A percentile compares a stretch with the other conserved stretches of the same genome.
These are phyloP conservation scores for Botrytis porri DNA, from an alignment of 2,329 filamentous ascomycete genomes.

Conservation along the genomic window DNA sequence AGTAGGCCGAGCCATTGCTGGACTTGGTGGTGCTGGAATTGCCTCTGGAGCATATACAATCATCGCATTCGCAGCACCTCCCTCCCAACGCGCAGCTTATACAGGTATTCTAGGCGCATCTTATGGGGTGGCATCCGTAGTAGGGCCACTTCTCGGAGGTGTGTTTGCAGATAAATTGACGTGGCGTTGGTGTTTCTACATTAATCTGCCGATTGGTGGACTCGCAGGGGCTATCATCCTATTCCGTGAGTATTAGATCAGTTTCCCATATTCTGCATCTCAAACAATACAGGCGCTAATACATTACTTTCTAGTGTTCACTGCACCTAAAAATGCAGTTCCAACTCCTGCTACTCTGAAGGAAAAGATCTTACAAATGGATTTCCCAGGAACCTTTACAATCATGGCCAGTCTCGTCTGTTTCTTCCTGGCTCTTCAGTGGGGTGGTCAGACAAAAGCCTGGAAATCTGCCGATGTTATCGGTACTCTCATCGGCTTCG, in stretches of 20 bases:
- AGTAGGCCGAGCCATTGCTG: slow-evolving; percentile 28
- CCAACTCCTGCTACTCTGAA: slow-evolving; percentile 40
- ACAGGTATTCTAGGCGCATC: slow-evolving; percentile 63
- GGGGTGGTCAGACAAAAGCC: slow-evolving; percentile 45
- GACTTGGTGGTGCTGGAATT: slow-evolving; percentile 30
- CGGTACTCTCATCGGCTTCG: slow-evolving; percentile 44
- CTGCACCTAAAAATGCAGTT: slow-evolving; percentile 42
- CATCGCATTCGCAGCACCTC: slow-evolving; percentile 39
- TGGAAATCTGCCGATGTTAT: slow-evolving; percentile 46
- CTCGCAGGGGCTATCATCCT: slow-evolving; percentile 34
- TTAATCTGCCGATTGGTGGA: slow-evolving; percentile 38
- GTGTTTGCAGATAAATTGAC: slow-evolving; percentile 57
- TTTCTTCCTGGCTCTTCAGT: slow-evolving; percentile 49
- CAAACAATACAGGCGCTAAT: not conserved
- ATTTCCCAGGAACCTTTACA: slow-evolving; percentile 45
- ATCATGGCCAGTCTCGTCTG: slow-evolving; percentile 46
- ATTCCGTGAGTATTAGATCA: not conserved
- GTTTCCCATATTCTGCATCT: not conserved
- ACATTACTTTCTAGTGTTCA: slow-evolving; percentile 14
- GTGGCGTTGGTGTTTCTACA: slow-evolving; percentile 52
- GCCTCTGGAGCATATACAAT: slow-evolving; percentile 43
- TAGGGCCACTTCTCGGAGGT: slow-evolving; percentile 63
- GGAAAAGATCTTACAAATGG: slow-evolving; percentile 50
- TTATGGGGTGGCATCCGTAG: slow-evolving; percentile 61
- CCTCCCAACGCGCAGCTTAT: slow-evolving; percentile 41